Evolutionary conservation across 2,329 filamentous ascomycete species (phyloP).

Genomic region (Sarocladium kiliense): DNA sequence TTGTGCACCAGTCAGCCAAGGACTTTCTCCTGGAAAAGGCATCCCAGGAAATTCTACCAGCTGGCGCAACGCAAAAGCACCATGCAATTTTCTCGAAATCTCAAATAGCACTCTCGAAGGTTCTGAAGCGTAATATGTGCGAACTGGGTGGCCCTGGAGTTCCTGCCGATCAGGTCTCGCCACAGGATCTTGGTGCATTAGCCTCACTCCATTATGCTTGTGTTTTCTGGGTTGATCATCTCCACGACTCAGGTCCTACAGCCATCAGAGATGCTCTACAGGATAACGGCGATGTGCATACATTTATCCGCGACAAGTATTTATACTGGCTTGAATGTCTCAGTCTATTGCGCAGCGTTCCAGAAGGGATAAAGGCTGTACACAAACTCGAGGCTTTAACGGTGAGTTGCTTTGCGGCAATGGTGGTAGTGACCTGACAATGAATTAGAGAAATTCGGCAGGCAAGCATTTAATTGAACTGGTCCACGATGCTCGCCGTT

Average conservation of each 20-base stretch:
- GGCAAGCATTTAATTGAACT: not conserved
- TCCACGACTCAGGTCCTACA: constrained; percentile 7
- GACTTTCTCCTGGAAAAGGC: constrained; percentile 19
- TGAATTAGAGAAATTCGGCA: not conserved
- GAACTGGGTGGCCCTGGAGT: constrained; percentile 15
- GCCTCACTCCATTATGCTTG: constrained; percentile 14
- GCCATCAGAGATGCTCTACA: not conserved
- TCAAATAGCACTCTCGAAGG: constrained; percentile 22
- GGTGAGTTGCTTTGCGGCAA: not conserved
- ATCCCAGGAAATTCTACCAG: constrained; percentile 22
- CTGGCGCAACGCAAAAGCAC: constrained; percentile 21
- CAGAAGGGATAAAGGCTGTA: not conserved
- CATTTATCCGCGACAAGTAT: not conserved
- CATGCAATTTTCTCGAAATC: constrained; percentile 27
- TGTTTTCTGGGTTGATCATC: constrained; percentile 17
- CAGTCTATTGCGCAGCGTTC: not conserved
- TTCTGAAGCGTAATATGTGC: constrained; percentile 31
- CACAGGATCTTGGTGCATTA: constrained; percentile 15
- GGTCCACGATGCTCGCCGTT: not conserved
- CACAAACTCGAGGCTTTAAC: not conserved
- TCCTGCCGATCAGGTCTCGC: constrained; percentile 10
- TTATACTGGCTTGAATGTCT: not conserved
- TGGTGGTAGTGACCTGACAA: not conserved
- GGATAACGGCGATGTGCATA: not conserved
- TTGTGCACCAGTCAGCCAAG: constrained; percentile 37